Conservation (phyloP, 2,329 filamentous ascomycete genomes). For the Ophiostoma ips region DNA sequence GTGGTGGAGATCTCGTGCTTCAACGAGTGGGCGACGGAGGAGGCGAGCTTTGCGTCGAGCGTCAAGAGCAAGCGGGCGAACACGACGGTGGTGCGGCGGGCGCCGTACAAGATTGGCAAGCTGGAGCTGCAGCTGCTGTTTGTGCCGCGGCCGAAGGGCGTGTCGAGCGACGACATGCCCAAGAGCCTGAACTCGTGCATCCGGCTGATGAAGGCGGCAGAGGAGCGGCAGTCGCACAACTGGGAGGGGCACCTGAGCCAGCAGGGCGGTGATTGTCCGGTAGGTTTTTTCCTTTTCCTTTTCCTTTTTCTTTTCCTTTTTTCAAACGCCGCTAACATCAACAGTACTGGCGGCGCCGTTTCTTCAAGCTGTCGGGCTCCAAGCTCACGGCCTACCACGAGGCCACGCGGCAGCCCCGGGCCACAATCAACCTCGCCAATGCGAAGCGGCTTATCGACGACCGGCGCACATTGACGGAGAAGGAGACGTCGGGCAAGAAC, state of each 20-base stretch:
- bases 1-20: constrained; percentile 86
- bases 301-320: neutral
- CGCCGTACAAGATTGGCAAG: constrained; percentile 95
- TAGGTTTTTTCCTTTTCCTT: constrained; percentile 37
- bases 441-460: constrained; percentile 90
- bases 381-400: constrained; percentile 95
- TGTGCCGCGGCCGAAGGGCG: constrained; percentile 78
- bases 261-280: constrained; percentile 92
- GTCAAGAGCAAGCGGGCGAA: constrained; percentile 85
- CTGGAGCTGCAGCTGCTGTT: constrained; percentile 88
- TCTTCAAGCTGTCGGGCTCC: constrained; percentile 84
- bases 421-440: constrained; percentile 92
- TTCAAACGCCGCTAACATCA: constrained; percentile 19
- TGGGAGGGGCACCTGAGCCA: constrained; percentile 89
- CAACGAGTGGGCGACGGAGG: constrained; percentile 96
- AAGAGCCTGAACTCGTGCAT: constrained; percentile 98
- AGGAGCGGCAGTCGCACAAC: constrained; percentile 60
- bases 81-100: constrained; percentile 58
- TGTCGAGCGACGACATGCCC: constrained; percentile 89
- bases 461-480: constrained; percentile 67
- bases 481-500: constrained; percentile 61
- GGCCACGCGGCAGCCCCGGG: constrained; percentile 83
- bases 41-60: constrained; percentile 62
- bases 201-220: constrained; percentile 80
- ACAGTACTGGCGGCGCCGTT: constrained; percentile 93